phyloP scores from a whole-genome alignment of 1,284 basidiomycete species.

The Ceratobasidium sp. region DNA sequence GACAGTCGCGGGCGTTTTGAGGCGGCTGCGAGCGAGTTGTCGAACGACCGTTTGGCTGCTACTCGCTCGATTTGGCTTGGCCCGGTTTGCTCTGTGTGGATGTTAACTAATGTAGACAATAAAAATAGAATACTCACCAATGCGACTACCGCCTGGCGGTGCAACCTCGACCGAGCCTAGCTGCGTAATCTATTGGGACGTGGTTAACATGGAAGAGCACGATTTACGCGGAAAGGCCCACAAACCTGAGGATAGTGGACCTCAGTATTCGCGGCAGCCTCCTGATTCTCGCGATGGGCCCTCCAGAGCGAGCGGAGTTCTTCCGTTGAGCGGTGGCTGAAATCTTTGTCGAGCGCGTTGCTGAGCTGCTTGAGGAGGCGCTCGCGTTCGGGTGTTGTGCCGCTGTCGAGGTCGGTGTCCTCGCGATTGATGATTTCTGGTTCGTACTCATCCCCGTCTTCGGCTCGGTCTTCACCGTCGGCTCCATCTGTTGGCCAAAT shows the following conservation, averaged over 20 bases:
- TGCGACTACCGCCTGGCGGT: too few relatives aligned
- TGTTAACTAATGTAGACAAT: too few relatives aligned
- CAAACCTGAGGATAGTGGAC: slow-evolving; percentile 3
- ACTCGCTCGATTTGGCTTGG: background rate
- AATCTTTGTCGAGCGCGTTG: background rate
- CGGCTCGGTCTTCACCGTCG: background rate
- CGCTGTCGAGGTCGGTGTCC: background rate
- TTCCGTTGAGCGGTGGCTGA: background rate
- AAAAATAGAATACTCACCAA: too few relatives aligned
- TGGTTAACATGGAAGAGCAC: background rate
- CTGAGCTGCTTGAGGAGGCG: background rate
- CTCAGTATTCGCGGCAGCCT: background rate
- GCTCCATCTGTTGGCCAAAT: too few relatives aligned
- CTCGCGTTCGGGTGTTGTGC: background rate
- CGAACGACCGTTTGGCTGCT: background rate
- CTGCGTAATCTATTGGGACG: background rate
- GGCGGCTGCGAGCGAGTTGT: background rate
- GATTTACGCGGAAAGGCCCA: background rate
- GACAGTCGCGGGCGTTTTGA: background rate
- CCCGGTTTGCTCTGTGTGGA: too few relatives aligned
- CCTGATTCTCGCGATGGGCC: background rate
- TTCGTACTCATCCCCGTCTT: background rate
- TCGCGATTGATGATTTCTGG: background rate
- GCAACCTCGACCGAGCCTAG: background rate
- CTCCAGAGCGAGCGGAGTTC: background rate